phyloP scores from a whole-genome alignment of 495 filamentous ascomycete genomes.

The Penicillium samsonianum region DNA sequence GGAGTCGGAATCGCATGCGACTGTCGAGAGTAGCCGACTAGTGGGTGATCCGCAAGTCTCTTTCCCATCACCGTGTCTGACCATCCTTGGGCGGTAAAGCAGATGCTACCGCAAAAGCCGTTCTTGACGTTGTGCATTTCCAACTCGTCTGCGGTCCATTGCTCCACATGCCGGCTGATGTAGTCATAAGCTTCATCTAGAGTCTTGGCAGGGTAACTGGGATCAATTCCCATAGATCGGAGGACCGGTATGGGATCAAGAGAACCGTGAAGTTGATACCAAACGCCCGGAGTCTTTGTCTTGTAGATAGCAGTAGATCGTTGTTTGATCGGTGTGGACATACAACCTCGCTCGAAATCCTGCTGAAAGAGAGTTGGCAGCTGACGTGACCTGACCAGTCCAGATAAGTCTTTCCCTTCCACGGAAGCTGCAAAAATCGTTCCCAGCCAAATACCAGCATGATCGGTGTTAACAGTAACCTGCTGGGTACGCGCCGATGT shows the following conservation, averaged over 20 bases:
- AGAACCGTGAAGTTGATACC: conserved; percentile 36
- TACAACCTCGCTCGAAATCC: conserved; percentile 23
- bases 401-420: conserved; percentile 21
- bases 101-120: conserved; percentile 32
- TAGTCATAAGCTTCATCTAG: conserved; percentile 21
- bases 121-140: conserved; percentile 29
- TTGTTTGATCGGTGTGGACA: conserved; percentile 7
- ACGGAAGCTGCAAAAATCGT: conserved; percentile 22
- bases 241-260: conserved; percentile 21
- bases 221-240: conserved; percentile 21
- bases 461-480: conserved; percentile 32
- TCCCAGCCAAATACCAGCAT: conserved; percentile 34
- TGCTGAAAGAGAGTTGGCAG: conserved; percentile 13
- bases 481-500: conserved; percentile 8
- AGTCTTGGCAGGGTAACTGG: conserved; percentile 5
- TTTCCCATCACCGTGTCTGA: conserved; percentile 30
- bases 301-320: conserved; percentile 29
- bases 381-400: conserved; percentile 10
- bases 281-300: conserved; percentile 24
- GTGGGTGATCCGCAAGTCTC: conserved; percentile 21
- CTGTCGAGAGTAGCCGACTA: conserved; percentile 23
- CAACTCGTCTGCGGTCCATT: conserved; percentile 28
- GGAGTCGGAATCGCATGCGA: conserved; percentile 25
- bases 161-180: conserved; percentile 21
- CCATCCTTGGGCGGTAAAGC: conserved; percentile 26